phyloP scores from a whole-genome alignment of 2,329 filamentous ascomycete genomes.

The Pyricularia sp. region DNA sequence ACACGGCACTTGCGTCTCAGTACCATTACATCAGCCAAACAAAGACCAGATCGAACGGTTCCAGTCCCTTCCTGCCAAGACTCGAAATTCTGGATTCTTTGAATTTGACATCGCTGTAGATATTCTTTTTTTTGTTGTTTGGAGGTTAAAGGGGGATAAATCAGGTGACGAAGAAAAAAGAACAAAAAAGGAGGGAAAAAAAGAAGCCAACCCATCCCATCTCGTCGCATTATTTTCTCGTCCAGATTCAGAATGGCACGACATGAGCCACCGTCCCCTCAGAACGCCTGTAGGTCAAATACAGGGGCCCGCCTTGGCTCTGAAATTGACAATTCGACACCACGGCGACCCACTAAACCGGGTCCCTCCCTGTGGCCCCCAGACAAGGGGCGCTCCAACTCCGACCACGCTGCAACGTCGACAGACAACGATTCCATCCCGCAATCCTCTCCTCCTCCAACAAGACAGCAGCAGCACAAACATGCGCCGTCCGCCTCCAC shows the following conservation, averaged over 20 bases:
- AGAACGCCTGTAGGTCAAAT: neutral
- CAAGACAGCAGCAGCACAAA: slow-evolving; percentile 17
- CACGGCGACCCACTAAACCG: neutral
- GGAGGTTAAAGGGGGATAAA: too few species aligned
- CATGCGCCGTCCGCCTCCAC: slow-evolving; percentile 11
- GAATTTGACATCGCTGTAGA: too few species aligned
- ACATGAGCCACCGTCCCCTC: neutral
- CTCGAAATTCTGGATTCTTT: too few species aligned
- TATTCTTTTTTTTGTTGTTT: too few species aligned
- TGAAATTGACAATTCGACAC: neutral
- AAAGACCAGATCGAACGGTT: too few species aligned
- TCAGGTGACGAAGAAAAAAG: too few species aligned
- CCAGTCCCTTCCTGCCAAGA: too few species aligned
- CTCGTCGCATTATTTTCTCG: neutral
- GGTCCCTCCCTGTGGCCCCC: neutral
- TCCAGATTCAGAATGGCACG: neutral
- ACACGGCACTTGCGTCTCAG: too few species aligned
- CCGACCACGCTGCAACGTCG: neutral
- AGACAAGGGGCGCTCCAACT: neutral
- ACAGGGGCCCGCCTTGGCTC: neutral
- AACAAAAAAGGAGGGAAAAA: too few species aligned
- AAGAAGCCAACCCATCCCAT: neutral
- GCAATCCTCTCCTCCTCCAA: neutral
- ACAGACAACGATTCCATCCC: neutral
- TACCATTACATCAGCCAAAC: too few species aligned